Evolutionary conservation across 2,329 filamentous ascomycete species (phyloP), one percentile per base, ranked within the genome.

Genomic region (Sodiomyces alkalinus): DNA sequence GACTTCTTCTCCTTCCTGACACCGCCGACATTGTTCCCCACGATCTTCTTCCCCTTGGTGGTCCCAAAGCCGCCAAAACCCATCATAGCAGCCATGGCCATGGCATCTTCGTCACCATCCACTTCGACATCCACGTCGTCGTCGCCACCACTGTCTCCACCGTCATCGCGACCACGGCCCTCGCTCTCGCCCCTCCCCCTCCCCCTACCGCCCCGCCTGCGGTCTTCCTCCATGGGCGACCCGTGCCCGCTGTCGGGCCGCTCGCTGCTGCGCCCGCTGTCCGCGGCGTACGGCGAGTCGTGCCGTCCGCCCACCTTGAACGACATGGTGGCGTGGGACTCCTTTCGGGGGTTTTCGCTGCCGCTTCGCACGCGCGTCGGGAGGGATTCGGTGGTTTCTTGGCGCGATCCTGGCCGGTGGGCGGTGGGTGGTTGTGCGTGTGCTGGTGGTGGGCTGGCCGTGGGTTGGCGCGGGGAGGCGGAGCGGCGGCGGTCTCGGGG

Each of bases 1-100:
- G 77, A 80, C 70, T 83, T 86, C 72, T 93, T 94, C 57, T 90
- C 83, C 63, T 90, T 94, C 40, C 77, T 64, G 29, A 94, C 74
- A 0, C 64, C 82, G 31, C 80, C 86, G 22, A 77, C 72, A 46
- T 85, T 74, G 48, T 98, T 98, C 2, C 90, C 90, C 0, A 70
- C 66, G 2, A 98, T 75, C 48, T 94, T 92, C 30, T 79, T 83
- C 34, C 80, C 74, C 54, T 96, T 92, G 13, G 90, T 96, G 15
- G 73, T 75, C 33, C 74, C 76, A 54, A 96, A 98, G 1, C 68
- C 71, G 12, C 74, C 74, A 46, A 98, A 94, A 2, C 90, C 90
- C 80, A 98, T 86, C 60, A 86, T 73, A 27, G 76, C 74, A 42
- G 74, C 65, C 78, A 96, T 87, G 34, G 70, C 69, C 31, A 66